phyloP scores from a whole-genome alignment of 2,329 filamentous ascomycete genomes.

The Teratosphaeria zuluensis region DNA sequence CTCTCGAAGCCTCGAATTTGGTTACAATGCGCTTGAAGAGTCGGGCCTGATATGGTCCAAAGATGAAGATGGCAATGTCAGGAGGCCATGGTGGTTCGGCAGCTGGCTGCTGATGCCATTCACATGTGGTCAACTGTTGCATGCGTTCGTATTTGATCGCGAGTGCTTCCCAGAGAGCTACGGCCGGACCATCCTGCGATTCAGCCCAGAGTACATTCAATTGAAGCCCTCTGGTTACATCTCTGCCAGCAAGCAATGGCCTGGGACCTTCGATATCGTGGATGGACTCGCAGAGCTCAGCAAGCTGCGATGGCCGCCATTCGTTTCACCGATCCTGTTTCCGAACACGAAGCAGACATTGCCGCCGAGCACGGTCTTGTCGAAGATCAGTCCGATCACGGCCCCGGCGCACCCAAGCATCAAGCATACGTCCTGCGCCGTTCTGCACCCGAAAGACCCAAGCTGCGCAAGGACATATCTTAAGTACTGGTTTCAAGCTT shows the following conservation, averaged over 20 bases:
- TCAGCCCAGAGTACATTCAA: constrained; percentile 73
- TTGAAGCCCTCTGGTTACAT: constrained; percentile 60
- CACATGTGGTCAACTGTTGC: constrained; percentile 39
- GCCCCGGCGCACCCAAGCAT: constrained; percentile 80
- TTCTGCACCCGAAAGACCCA: constrained; percentile 78
- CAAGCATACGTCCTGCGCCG: constrained; percentile 73
- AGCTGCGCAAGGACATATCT: constrained; percentile 82
- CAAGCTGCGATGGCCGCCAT: constrained; percentile 75
- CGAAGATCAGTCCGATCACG: constrained; percentile 64
- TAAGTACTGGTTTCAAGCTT: constrained; percentile 75
- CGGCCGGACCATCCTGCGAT: constrained; percentile 56
- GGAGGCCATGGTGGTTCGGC: constrained; percentile 57
- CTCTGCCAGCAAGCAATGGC: constrained; percentile 59
- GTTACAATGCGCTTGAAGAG: constrained; percentile 73
- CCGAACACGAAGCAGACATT: constrained; percentile 51
- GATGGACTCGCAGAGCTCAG: constrained; percentile 77
- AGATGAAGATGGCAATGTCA: constrained; percentile 30
- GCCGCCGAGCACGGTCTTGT: constrained; percentile 46
- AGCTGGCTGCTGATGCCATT: constrained; percentile 44
- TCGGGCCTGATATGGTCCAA: constrained; percentile 45
- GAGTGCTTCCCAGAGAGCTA: constrained; percentile 47
- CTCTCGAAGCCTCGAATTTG: constrained; percentile 74
- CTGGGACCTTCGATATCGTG: constrained; percentile 62
- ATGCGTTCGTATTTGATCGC: constrained; percentile 43
- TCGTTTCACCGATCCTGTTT: constrained; percentile 78